phyloP scores from a whole-genome alignment of 805 yeast species.

The Myxozyma kluyveri region DNA sequence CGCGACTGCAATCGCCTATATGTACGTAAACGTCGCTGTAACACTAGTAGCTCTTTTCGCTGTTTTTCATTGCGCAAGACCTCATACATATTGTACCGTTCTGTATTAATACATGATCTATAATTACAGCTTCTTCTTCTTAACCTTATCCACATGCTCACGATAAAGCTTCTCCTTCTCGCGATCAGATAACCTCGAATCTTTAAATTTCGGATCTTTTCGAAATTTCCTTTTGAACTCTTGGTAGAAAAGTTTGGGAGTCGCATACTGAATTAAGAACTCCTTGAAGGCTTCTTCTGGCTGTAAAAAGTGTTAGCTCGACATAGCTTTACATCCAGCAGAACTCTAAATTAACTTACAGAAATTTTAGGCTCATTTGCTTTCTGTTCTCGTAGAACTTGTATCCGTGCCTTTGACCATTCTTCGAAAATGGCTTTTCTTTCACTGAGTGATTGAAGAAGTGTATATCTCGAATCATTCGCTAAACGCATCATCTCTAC shows the following conservation, averaged over 20 bases:
- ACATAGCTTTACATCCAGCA: neutral
- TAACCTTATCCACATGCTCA: conserved; percentile 33
- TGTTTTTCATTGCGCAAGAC: too few species aligned
- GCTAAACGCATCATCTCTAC: conserved; percentile 44
- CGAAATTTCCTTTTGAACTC: conserved; percentile 44
- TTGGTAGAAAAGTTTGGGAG: conserved; percentile 38
- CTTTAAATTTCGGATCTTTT: conserved; percentile 33
- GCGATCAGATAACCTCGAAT: conserved; percentile 37
- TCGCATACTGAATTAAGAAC: conserved; percentile 34
- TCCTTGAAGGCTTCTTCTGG: conserved; percentile 34
- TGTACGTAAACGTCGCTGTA: too few species aligned
- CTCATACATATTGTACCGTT: too few species aligned
- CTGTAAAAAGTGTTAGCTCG: conserved; percentile 4
- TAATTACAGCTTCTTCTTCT: conserved; percentile 1
- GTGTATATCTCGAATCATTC: conserved; percentile 45
- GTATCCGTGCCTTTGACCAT: conserved; percentile 42
- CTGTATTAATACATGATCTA: too few species aligned
- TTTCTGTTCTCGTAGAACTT: conserved; percentile 12
- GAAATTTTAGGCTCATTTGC: conserved; percentile 8
- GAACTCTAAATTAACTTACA: conserved; percentile 5
- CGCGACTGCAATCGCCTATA: too few species aligned
- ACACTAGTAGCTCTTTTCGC: too few species aligned
- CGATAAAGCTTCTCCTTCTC: conserved; percentile 43
- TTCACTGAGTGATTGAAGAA: conserved; percentile 38
- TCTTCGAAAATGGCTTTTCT: conserved; percentile 46